Evolutionary conservation across 331 rosid species (phyloP).

Genomic region (Malus hybrid): DNA sequence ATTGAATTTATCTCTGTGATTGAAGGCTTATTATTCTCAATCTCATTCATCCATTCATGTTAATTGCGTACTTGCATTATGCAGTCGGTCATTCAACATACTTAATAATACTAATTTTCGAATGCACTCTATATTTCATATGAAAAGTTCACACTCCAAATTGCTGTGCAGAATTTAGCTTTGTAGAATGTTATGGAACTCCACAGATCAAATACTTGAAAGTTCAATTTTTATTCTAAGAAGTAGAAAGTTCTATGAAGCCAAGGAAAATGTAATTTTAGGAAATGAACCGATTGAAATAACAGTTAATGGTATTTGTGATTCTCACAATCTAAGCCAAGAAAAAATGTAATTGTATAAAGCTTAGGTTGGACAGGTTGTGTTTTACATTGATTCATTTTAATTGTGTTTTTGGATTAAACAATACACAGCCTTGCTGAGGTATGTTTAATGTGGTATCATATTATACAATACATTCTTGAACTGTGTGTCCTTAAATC

Average conservation of each 20-base stretch:
- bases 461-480: not conserved
- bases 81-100: not conserved
- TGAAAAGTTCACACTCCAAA: too few species aligned
- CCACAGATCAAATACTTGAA: not conserved
- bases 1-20: not conserved
- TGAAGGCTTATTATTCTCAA: not conserved
- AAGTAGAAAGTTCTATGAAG: not conserved
- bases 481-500: not conserved
- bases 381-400: not conserved
- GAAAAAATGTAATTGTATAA: too few species aligned
- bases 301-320: not conserved
- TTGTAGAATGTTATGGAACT: not conserved
- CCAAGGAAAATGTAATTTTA: not conserved
- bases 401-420: not conserved
- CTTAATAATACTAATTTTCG: too few species aligned
- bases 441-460: not conserved
- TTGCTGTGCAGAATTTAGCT: not conserved
- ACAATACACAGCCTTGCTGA: not conserved
- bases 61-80: not conserved
- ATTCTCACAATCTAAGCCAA: not conserved
- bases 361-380: not conserved
- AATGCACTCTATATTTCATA: too few species aligned
- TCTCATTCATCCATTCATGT: not conserved
- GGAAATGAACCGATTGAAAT: not conserved
- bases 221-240: not conserved